Evolutionary conservation across 148 eudicot species (phyloP).

Genomic region (Vaccinium corymbosum): DNA sequence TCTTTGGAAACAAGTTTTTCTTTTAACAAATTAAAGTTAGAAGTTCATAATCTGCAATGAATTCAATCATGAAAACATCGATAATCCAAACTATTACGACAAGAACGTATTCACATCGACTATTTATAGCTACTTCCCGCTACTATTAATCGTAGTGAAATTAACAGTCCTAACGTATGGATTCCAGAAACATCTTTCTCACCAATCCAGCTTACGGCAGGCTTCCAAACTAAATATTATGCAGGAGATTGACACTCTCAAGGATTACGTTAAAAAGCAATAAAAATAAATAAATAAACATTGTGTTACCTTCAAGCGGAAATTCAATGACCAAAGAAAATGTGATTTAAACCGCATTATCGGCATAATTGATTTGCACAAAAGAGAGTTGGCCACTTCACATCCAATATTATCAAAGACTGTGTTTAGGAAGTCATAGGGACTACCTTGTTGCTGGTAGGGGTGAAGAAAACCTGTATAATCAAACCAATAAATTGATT

Average conservation of each 20-base stretch:
- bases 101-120: not conserved
- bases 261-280: not conserved
- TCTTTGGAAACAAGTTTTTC: not conserved
- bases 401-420: not conserved
- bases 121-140: not conserved
- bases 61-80: conserved; percentile 7
- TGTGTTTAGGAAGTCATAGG: not conserved
- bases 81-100: not conserved
- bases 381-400: not conserved
- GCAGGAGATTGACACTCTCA: not conserved
- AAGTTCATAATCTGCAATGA: not conserved
- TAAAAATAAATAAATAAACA: not conserved
- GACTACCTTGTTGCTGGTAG: not conserved
- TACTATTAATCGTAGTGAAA: not conserved
- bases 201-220: not conserved
- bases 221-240: not conserved
- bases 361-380: not conserved
- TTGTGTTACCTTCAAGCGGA: not conserved
- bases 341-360: not conserved
- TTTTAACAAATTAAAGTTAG: not conserved
- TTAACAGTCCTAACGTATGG: not conserved
- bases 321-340: not conserved
- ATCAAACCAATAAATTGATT: too few relatives aligned
- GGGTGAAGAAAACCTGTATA: too few relatives aligned
- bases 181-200: not conserved